These are phyloP conservation scores for Toxoplasma gondii DNA, from an alignment of 169 alveolate genomes.

Conservation along the genomic window DNA sequence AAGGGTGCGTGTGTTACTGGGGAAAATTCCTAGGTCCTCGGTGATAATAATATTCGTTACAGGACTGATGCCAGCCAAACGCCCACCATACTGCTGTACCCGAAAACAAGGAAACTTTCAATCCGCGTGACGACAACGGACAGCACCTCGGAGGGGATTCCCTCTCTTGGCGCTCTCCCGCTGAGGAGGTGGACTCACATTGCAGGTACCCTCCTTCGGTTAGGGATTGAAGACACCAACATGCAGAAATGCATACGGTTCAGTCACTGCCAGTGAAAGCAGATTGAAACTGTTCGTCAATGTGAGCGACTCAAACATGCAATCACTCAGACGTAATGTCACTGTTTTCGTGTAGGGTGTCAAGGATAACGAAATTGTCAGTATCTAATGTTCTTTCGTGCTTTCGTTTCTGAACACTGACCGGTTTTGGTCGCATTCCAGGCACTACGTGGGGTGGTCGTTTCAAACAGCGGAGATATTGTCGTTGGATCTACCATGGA, in stretches of 20 bases:
- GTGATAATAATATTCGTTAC: neutral
- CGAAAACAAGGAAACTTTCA: constrained; percentile 61
- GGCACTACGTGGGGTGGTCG: constrained; percentile 65
- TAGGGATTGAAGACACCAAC: neutral
- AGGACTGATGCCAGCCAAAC: constrained; percentile 67
- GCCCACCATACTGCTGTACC: constrained; percentile 66
- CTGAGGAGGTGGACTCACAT: constrained; percentile 69
- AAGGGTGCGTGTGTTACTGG: constrained; percentile 39
- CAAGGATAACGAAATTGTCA: constrained; percentile 55
- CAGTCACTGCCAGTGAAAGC: constrained; percentile 47
- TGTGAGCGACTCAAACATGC: constrained; percentile 7
- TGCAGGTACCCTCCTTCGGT: constrained; percentile 36
- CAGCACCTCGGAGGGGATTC: constrained; percentile 65
- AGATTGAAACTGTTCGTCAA: constrained; percentile 53
- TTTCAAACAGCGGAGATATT: constrained; percentile 56
- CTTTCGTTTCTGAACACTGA: neutral
- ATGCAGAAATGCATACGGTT: neutral
- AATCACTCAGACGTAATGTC: neutral
- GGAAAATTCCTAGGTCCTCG: neutral
- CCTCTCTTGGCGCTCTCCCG: constrained; percentile 63
- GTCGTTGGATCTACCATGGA: constrained; percentile 63
- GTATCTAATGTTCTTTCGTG: neutral
- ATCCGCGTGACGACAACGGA: constrained; percentile 65
- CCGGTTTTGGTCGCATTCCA: neutral
- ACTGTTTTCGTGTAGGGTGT: constrained; percentile 55